phyloP scores from a whole-genome alignment of 306 rosid genomes.

The Pueraria montana region DNA sequence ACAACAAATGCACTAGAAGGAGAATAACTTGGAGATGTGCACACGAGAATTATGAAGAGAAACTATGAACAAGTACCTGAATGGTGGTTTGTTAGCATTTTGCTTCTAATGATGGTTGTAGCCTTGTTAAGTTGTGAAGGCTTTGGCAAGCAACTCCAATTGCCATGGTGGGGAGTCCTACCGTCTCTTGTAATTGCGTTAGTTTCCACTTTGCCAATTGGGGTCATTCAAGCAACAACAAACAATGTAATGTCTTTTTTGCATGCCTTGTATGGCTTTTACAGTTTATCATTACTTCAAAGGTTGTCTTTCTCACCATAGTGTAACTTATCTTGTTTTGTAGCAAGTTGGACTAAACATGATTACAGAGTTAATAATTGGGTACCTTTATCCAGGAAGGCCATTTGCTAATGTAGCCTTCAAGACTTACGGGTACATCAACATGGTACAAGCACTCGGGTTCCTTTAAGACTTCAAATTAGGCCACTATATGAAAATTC shows the following conservation, averaged over 20 bases:
- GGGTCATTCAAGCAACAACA: constrained; percentile 89
- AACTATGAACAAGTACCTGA: constrained; percentile 79
- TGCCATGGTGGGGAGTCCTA: constrained; percentile 93
- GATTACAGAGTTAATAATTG: constrained; percentile 83
- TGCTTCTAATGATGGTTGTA: constrained; percentile 50
- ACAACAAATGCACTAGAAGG: constrained; percentile 52
- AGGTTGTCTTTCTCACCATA: neutral
- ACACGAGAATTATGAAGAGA: constrained; percentile 80
- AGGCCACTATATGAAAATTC: constrained; percentile 92
- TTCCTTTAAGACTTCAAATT: constrained; percentile 76
- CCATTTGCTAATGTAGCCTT: constrained; percentile 89
- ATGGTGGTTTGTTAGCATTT: constrained; percentile 79
- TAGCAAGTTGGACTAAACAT: constrained; percentile 82
- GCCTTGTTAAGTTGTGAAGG: constrained; percentile 68
- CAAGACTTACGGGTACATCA: constrained; percentile 86
- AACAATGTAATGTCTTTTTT: constrained; percentile 55
- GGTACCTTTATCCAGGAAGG: constrained; percentile 76
- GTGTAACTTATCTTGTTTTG: constrained; percentile 7
- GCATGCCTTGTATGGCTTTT: neutral
- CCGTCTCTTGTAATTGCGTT: constrained; percentile 67
- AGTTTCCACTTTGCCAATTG: constrained; percentile 77
- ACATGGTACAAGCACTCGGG: constrained; percentile 74
- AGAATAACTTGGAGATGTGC: constrained; percentile 60
- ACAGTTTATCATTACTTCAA: neutral
- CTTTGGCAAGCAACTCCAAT: constrained; percentile 79